A percentile compares a stretch with the other conserved stretches of the same genome.
These are phyloP conservation scores for Trichosporon sp. DNA, from an alignment of 1,284 basidiomycete species.

Conservation along the genomic window DNA sequence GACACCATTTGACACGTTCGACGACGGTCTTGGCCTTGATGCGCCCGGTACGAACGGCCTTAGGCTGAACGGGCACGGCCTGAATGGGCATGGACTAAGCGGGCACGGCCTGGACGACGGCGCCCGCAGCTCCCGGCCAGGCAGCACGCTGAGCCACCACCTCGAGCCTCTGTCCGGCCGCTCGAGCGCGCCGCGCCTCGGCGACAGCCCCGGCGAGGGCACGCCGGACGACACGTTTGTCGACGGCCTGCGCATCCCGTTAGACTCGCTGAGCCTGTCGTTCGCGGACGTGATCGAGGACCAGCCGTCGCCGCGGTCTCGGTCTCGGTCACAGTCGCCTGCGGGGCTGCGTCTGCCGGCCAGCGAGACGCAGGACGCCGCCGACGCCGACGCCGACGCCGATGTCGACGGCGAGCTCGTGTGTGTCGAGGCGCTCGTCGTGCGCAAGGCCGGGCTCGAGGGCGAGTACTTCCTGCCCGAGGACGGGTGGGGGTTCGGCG, in stretches of 20 bases:
- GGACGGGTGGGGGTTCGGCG: slow-evolving; percentile 32
- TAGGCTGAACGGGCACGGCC: background rate
- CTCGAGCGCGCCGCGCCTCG: background rate
- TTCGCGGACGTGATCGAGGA: slow-evolving; percentile 41
- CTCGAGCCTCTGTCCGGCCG: background rate
- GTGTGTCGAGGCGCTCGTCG: slow-evolving; percentile 49
- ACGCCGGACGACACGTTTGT: slow-evolving; percentile 27
- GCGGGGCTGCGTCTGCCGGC: background rate
- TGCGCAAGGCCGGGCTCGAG: slow-evolving; percentile 37
- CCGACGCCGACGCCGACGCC: slow-evolving; percentile 11
- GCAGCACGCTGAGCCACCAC: background rate
- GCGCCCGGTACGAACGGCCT: background rate
- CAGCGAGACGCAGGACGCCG: background rate
- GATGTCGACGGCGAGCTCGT: slow-evolving; percentile 32
- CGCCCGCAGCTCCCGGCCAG: background rate
- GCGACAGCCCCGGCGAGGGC: background rate
- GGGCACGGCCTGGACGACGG: background rate
- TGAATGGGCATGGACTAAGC: background rate
- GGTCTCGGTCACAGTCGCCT: background rate
- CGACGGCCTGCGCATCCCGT: slow-evolving; percentile 33
- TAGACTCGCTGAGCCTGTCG: slow-evolving; percentile 44
- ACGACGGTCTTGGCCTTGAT: background rate
- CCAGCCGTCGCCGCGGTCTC: background rate
- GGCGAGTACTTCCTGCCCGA: slow-evolving; percentile 24
- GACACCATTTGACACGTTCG: background rate